These are phyloP conservation scores for Ascochyta koolunga DNA, from an alignment of 2,329 filamentous ascomycete species.

Conservation along the genomic window DNA sequence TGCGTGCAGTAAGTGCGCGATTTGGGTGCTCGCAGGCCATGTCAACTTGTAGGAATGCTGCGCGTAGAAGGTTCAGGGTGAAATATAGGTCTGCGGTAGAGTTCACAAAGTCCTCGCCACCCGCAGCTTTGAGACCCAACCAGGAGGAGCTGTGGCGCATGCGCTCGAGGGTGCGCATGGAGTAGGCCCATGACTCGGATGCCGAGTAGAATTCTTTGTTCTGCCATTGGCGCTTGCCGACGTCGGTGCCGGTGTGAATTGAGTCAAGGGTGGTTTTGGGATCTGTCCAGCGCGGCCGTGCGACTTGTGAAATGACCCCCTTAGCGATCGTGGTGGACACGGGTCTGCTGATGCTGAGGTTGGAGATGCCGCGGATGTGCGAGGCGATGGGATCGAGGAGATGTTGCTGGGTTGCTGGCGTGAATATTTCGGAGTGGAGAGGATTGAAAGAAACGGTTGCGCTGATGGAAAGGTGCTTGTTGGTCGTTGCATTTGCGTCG, in stretches of 20 bases:
- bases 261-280: slow-evolving; percentile 30
- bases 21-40: slow-evolving; percentile 20
- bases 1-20: slow-evolving; percentile 14
- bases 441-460: slow-evolving; percentile 25
- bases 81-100: slow-evolving; percentile 33
- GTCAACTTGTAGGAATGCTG: slow-evolving; percentile 32
- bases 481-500: slow-evolving; percentile 29
- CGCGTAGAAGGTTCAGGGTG: slow-evolving; percentile 32
- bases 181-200: slow-evolving; percentile 30
- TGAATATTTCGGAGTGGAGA: slow-evolving; percentile 22
- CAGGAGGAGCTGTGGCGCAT: slow-evolving; percentile 38
- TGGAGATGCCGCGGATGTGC: slow-evolving; percentile 26
- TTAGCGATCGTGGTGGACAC: slow-evolving; percentile 22
- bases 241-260: slow-evolving; percentile 33
- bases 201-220: slow-evolving; percentile 28
- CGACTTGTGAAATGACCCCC: slow-evolving; percentile 20
- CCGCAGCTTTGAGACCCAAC: slow-evolving; percentile 23
- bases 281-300: slow-evolving; percentile 33
- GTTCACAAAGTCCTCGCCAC: slow-evolving; percentile 34
- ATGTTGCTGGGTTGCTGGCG: slow-evolving; percentile 25
- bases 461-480: slow-evolving; percentile 25
- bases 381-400: slow-evolving; percentile 30
- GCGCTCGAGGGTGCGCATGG: slow-evolving; percentile 34
- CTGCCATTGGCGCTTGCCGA: slow-evolving; percentile 38
- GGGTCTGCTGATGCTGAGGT: slow-evolving; percentile 25